A percentile compares a stretch with the other conserved stretches of the same genome.
These are phyloP conservation scores for Auriscalpium vulgare DNA, from an alignment of 768 basidiomycete species.

Conservation along the genomic window DNA sequence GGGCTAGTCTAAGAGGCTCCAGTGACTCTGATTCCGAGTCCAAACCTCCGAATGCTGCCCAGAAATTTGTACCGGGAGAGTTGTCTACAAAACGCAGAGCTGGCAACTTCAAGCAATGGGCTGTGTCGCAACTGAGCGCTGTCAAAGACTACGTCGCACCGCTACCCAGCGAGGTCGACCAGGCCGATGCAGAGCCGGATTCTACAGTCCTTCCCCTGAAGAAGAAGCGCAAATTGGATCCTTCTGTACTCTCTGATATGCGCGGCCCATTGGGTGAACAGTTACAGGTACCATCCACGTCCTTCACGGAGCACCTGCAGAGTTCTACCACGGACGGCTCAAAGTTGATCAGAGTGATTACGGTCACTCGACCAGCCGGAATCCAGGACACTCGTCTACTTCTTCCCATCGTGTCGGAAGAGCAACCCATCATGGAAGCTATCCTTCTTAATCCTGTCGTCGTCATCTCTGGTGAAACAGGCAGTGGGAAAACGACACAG, in stretches of 20 bases:
- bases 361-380: slow-evolving; percentile 56
- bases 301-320: slow-evolving; percentile 47
- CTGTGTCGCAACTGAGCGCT: slow-evolving; percentile 60
- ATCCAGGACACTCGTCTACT: slow-evolving; percentile 71
- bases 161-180: neutral
- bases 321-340: slow-evolving; percentile 8
- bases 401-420: slow-evolving; percentile 87
- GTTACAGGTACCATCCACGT: slow-evolving; percentile 55
- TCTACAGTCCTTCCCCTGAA: slow-evolving; percentile 9
- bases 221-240: slow-evolving; percentile 45
- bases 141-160: slow-evolving; percentile 36
- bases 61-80: slow-evolving; percentile 14
- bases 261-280: slow-evolving; percentile 79
- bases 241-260: slow-evolving; percentile 32
- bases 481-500: slow-evolving; percentile 97
- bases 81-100: slow-evolving; percentile 24
- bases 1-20: neutral
- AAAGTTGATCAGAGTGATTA: slow-evolving; percentile 32
- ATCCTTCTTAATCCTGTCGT: slow-evolving; percentile 82
- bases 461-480: slow-evolving; percentile 90
- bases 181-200: neutral
- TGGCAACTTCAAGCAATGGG: slow-evolving; percentile 84
- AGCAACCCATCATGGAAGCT: slow-evolving; percentile 90
- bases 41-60: slow-evolving; percentile 18
- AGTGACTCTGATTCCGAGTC: neutral